phyloP scores from a whole-genome alignment of 192 early-diverging fungal species.

The Dissophora globulifera region DNA sequence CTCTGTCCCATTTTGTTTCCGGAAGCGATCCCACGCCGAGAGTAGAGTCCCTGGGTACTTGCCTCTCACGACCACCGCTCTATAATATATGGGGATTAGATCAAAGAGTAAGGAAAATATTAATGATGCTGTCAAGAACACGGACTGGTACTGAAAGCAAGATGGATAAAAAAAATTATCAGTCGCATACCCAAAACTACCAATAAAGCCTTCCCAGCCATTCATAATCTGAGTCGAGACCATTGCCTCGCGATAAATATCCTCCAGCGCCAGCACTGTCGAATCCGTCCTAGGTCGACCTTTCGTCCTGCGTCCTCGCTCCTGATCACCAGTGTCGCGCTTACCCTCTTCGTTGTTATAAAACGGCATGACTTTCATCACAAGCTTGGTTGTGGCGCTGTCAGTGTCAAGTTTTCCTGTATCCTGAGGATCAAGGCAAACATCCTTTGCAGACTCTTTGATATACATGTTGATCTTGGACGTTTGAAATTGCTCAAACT shows the following conservation, averaged over 20 bases:
- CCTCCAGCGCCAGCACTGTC: slow-evolving; percentile 22
- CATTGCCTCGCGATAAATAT: slow-evolving; percentile 60
- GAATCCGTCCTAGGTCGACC: slow-evolving; percentile 45
- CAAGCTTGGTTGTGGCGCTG: slow-evolving; percentile 58
- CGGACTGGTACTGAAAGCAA: slow-evolving; percentile 50
- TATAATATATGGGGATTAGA: slow-evolving; percentile 59
- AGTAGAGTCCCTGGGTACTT: slow-evolving; percentile 72
- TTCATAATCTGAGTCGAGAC: slow-evolving; percentile 56
- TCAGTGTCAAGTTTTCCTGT: slow-evolving; percentile 28
- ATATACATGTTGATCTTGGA: slow-evolving; percentile 14
- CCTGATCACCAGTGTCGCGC: slow-evolving; percentile 51
- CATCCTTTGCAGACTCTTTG: slow-evolving; percentile 22
- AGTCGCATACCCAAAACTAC: slow-evolving; percentile 57
- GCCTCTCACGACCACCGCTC: slow-evolving; percentile 74
- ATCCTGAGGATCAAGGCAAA: slow-evolving; percentile 5
- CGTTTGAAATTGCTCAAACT: slow-evolving; percentile 21
- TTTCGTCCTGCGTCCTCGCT: slow-evolving; percentile 73
- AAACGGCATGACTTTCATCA: slow-evolving; percentile 88
- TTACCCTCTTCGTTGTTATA: slow-evolving; percentile 55
- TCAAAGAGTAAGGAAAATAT: neutral
- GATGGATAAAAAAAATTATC: too few relatives aligned
- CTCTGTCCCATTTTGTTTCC: slow-evolving; percentile 69
- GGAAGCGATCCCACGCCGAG: slow-evolving; percentile 79
- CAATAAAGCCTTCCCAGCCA: slow-evolving; percentile 49
- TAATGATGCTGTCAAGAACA: slow-evolving; percentile 11